Evolutionary conservation across 108 stramenopile species (phyloP).

Genomic region (Fistulifera pelliculosa): DNA sequence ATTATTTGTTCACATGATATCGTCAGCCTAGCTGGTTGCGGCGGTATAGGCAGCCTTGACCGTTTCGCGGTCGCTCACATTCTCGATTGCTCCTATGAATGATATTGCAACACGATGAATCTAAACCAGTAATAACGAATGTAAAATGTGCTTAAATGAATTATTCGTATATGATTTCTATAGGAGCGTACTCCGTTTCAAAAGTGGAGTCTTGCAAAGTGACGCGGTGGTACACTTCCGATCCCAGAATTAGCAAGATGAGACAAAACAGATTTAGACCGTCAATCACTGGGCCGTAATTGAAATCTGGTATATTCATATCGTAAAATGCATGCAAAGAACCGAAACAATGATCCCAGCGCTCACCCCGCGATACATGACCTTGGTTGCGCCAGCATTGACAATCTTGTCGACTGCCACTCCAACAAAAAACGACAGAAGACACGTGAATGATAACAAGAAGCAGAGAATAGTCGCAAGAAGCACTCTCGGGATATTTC

Average conservation of each 20-base stretch:
- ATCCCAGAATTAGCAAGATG: slow-evolving; percentile 58
- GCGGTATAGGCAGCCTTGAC: too few relatives aligned
- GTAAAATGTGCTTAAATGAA: too few relatives aligned
- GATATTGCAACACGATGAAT: too few relatives aligned
- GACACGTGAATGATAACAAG: slow-evolving; percentile 53
- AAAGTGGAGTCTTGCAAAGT: slow-evolving; percentile 57
- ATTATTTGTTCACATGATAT: too few relatives aligned
- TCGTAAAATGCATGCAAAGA: slow-evolving; percentile 62
- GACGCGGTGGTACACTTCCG: slow-evolving; percentile 77
- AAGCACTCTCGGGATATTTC: slow-evolving; percentile 49
- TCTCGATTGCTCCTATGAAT: too few relatives aligned
- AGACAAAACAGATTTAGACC: slow-evolving; percentile 55
- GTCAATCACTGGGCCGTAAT: slow-evolving; percentile 57
- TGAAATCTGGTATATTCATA: slow-evolving; percentile 50
- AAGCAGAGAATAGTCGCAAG: slow-evolving; percentile 37
- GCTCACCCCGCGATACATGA: slow-evolving; percentile 75
- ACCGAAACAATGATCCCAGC: slow-evolving; percentile 73
- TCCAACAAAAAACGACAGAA: slow-evolving; percentile 62
- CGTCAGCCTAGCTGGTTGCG: too few relatives aligned
- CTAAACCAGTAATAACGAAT: too few relatives aligned
- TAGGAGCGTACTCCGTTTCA: slow-evolving; percentile 71
- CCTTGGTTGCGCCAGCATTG: slow-evolving; percentile 38
- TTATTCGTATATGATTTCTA: slow-evolving; percentile 53
- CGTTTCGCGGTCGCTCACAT: too few relatives aligned
- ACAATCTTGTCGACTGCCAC: slow-evolving; percentile 75